Conservation (phyloP, 352 stramenopile species). For the Globisporangium splendens region DNA sequence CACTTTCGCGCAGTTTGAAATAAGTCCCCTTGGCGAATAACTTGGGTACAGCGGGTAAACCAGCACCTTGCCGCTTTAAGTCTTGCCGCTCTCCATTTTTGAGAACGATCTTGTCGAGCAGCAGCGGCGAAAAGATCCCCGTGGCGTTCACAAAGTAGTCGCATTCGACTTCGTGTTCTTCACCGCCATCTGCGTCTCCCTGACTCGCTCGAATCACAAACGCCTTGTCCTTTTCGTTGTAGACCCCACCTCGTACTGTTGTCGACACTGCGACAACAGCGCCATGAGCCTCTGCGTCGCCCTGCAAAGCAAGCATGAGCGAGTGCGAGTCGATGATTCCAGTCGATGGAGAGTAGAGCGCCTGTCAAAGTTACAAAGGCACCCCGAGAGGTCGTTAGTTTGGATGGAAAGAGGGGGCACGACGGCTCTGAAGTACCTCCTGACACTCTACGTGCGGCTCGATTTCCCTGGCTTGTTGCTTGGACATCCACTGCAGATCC, state of each 20-base stretch:
- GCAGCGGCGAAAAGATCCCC: conserved; percentile 73
- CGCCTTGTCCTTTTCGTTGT: conserved; percentile 21
- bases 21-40: conserved; percentile 96
- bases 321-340: conserved; percentile 94
- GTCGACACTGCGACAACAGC: conserved; percentile 76
- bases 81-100: too few species aligned
- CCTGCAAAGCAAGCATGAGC: conserved; percentile 89
- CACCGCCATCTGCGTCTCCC: conserved; percentile 12
- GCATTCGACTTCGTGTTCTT: conserved; percentile 72
- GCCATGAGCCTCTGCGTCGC: conserved; percentile 88
- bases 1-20: conserved; percentile 77
- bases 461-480: conserved; percentile 31
- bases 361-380: conserved; percentile 20
- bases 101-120: conserved; percentile 29
- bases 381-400: conserved; percentile 6
- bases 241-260: conserved; percentile 43
- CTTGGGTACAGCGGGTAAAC: conserved; percentile 33
- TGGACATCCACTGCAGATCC: conserved; percentile 49
- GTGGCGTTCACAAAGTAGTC: conserved; percentile 92
- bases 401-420: too few species aligned
- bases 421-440: too few species aligned
- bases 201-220: conserved; percentile 39
- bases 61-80: too few species aligned
- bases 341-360: conserved; percentile 92
- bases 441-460: conserved; percentile 61